Evolutionary conservation across 345 rosid species (phyloP).

Genomic region (Rhodamnia rubescens): DNA sequence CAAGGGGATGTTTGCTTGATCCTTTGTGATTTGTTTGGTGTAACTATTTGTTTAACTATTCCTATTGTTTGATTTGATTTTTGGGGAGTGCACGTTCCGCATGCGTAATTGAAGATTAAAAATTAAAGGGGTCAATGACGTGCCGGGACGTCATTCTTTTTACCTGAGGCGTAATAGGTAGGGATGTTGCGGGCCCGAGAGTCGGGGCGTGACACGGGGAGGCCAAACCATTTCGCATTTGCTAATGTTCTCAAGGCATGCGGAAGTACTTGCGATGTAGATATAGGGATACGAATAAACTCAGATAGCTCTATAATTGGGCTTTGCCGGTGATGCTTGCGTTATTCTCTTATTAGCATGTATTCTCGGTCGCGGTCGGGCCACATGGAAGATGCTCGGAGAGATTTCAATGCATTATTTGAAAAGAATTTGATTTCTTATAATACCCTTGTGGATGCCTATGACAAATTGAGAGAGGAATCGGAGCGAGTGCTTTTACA

Average conservation of each 20-base stretch:
- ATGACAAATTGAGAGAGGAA: neutral
- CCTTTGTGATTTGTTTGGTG: no score
- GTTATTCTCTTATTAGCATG: neutral
- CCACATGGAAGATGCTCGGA: neutral
- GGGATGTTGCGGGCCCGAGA: no score
- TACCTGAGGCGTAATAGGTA: no score
- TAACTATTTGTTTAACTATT: no score
- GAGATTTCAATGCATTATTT: neutral
- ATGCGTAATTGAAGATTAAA: no score
- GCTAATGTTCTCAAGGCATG: neutral
- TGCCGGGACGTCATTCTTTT: no score
- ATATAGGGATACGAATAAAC: neutral
- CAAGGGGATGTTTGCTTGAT: no score
- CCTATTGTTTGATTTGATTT: no score
- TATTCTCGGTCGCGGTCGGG: rapidly evolving
- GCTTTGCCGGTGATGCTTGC: neutral
- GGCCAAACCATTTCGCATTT: neutral
- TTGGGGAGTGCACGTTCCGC: no score
- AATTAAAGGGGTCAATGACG: no score
- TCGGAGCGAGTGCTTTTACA: neutral
- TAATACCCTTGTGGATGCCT: neutral
- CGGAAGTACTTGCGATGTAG: neutral
- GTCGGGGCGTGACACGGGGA: no score
- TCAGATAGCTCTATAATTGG: neutral
- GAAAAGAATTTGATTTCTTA: neutral